These are phyloP conservation scores for Kodamaea jinghongensis DNA, from an alignment of 805 yeast species.

Conservation along the genomic window DNA sequence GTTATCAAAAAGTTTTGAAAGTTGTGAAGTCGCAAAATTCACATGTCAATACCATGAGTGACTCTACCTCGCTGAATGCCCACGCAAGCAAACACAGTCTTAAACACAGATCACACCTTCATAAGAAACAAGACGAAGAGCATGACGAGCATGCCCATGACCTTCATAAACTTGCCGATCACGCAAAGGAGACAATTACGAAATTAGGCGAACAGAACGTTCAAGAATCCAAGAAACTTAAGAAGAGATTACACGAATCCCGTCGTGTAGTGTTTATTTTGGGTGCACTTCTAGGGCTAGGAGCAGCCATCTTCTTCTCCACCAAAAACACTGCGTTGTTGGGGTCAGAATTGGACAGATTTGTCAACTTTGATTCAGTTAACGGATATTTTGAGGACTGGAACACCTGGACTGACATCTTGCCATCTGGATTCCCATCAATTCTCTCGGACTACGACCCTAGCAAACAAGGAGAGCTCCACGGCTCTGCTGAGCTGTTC, in stretches of 20 bases:
- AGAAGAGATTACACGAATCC: slow-evolving; percentile 41
- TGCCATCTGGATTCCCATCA: slow-evolving; percentile 65
- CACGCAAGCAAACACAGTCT: too few species aligned
- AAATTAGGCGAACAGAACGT: neutral
- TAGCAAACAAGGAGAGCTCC: slow-evolving; percentile 23
- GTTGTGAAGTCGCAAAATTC: too few species aligned
- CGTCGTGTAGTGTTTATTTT: slow-evolving; percentile 59
- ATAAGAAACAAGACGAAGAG: neutral
- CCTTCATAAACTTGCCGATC: slow-evolving; percentile 1
- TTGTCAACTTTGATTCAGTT: slow-evolving; percentile 53
- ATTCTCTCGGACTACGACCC: slow-evolving; percentile 57
- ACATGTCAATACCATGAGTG: too few species aligned
- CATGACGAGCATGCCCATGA: neutral
- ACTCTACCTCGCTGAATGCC: too few species aligned
- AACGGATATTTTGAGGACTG: slow-evolving; percentile 50
- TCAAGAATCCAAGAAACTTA: slow-evolving; percentile 10
- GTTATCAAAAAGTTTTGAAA: too few species aligned
- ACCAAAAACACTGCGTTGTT: slow-evolving; percentile 37
- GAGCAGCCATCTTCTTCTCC: slow-evolving; percentile 58
- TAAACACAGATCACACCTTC: neutral
- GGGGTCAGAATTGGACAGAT: slow-evolving; percentile 47
- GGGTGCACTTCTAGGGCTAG: slow-evolving; percentile 72
- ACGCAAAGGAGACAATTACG: neutral
- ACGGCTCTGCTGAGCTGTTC: slow-evolving; percentile 74
- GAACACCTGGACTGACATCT: slow-evolving; percentile 62